These are phyloP conservation scores for Wickerhamomyces sp. DNA, from an alignment of 1,139 yeast genomes.

Conservation along the genomic window DNA sequence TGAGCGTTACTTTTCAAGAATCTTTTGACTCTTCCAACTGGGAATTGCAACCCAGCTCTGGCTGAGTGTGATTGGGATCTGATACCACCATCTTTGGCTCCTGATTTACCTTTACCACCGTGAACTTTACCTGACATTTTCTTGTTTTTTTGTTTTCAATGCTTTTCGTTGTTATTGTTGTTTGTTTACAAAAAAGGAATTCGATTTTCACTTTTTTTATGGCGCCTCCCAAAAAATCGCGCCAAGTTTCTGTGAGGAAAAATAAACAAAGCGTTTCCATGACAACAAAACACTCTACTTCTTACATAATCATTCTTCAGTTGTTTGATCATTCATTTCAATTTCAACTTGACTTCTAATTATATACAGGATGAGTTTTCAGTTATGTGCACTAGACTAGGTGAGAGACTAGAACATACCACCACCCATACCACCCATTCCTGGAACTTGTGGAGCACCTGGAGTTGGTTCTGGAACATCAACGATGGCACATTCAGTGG, in stretches of 20 bases:
- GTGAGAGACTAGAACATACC: slow-evolving; percentile 28
- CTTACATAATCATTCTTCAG: neutral
- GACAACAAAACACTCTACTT: neutral
- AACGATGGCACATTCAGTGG: slow-evolving; percentile 98
- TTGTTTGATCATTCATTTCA: too few species aligned
- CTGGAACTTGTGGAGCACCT: slow-evolving; percentile 57
- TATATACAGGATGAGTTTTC: too few species aligned
- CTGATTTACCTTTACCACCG: slow-evolving; percentile 94
- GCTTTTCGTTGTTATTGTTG: neutral
- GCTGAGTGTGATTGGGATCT: slow-evolving; percentile 90
- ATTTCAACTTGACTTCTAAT: too few species aligned
- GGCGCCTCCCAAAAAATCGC: neutral
- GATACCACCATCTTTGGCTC: slow-evolving; percentile 58
- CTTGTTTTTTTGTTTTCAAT: neutral
- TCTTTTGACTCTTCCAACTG: slow-evolving; percentile 98
- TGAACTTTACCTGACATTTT: slow-evolving; percentile 93
- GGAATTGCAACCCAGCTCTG: slow-evolving; percentile 96
- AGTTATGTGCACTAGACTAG: too few species aligned
- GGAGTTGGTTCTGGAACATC: slow-evolving; percentile 91
- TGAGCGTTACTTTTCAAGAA: slow-evolving; percentile 89
- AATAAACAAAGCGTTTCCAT: neutral
- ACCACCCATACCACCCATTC: slow-evolving; percentile 59
- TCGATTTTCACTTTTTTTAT: neutral
- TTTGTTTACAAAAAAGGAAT: slow-evolving; percentile 3
- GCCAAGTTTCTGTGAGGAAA: neutral